Evolutionary conservation across 257 asterid genomes (phyloP), one percentile per base, ranked within the genome.

Genomic region (Capsicum chinense): DNA sequence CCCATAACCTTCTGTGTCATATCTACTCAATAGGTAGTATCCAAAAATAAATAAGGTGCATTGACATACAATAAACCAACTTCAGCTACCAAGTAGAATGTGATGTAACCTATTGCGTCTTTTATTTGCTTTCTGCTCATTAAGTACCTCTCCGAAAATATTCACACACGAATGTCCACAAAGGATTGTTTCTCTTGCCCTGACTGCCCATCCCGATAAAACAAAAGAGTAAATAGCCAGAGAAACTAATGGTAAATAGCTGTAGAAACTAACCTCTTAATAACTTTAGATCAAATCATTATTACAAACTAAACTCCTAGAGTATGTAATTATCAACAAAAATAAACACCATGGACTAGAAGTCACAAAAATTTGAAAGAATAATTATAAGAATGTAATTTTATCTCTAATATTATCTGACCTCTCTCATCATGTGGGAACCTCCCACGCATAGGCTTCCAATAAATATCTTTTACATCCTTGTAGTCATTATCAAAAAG

Each of bases 171-270:
- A 26, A 26, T 26, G 26, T 26, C 26, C 26, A 26, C 26, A 26
- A 26, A 26, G 26, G 26, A 26, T 26, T 26, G 26, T 26, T 26
- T 26, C 26, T 26, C 26, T 26, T 26, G 98, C 94, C 91, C 98
- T 91, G 69, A 97, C 96, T 35, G 98, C 99, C 99, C 99, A 97
- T 80, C 99, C 99, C 99, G 95, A 89, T 80, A 54, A 90, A 70
- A 88, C 86, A 85, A 74, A 78, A 79, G 56, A 71, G 80, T n/a
- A 85, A 60, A 71, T 48, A 57, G 69, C 64, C 63, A 69, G 37
- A 86, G 1, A 26, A 26, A 26, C 26, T 26, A 26, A 26, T 26
- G 26, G 26, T 26, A 26, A 26, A 26, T 26, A 26, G 26, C 1
- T 26, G 26, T 26, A 26, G 78, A 66, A 26, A 62, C 58, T 50